Evolutionary conservation across 2,329 filamentous ascomycete species (phyloP).

Genomic region (Scedosporium aurantiacum): DNA sequence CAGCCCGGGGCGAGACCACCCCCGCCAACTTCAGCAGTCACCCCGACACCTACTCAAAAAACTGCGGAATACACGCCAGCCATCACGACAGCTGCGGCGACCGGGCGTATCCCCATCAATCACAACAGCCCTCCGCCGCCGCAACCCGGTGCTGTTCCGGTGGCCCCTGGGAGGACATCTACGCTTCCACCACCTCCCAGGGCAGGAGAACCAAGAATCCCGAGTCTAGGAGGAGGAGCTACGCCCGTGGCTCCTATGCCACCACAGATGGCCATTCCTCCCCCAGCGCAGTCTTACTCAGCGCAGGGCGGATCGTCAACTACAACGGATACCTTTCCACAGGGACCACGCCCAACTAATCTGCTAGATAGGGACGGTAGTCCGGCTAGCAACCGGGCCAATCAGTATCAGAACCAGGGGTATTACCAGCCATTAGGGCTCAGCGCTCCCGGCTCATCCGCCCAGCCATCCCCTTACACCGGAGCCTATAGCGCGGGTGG

Average conservation of each 20-base stretch:
- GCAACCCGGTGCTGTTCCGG: constrained; percentile 45
- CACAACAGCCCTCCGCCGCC: constrained; percentile 37
- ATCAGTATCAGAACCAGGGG: background rate
- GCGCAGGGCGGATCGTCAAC: constrained; percentile 22
- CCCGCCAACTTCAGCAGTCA: constrained; percentile 31
- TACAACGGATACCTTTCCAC: constrained; percentile 19
- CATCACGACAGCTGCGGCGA: constrained; percentile 12
- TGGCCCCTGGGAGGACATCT: constrained; percentile 21
- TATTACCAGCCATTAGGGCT: background rate
- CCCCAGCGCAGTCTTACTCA: constrained; percentile 29
- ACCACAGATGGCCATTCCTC: constrained; percentile 37
- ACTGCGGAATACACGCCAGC: constrained; percentile 32
- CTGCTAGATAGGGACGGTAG: constrained; percentile 14
- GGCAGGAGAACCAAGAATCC: constrained; percentile 28
- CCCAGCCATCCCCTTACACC: background rate
- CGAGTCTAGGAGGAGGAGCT: constrained; percentile 15
- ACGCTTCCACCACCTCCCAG: constrained; percentile 40
- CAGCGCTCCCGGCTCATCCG: background rate
- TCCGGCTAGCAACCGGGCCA: constrained; percentile 5
- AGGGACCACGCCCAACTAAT: constrained; percentile 9
- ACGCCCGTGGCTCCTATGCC: constrained; percentile 32
- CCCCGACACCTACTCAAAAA: constrained; percentile 15
- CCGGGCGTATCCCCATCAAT: constrained; percentile 8
- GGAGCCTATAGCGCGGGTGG: background rate
- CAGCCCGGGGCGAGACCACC: constrained; percentile 35